Evolutionary conservation across 108 stramenopile species (phyloP).

Genomic region (Thalassiosira profunda): DNA sequence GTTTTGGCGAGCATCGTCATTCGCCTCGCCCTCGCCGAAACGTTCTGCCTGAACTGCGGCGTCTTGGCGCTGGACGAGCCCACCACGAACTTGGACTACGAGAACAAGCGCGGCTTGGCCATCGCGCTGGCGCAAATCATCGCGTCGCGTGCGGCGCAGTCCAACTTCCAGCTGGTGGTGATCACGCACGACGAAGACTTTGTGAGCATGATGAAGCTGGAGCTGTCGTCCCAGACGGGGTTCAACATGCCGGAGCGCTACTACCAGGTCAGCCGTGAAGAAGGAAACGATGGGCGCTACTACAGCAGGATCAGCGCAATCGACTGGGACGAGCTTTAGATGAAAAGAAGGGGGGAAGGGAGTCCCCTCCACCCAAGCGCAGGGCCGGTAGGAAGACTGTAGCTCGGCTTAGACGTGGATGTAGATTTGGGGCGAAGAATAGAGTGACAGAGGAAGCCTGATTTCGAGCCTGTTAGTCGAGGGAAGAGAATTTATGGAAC

Average conservation of each 20-base stretch:
- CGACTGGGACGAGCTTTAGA: constrained; percentile 80
- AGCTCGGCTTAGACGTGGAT: too few species aligned
- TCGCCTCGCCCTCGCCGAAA: constrained; percentile 98
- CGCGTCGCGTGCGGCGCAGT: constrained; percentile 84
- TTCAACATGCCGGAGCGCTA: constrained; percentile 97
- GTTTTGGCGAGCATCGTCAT: constrained; percentile 98
- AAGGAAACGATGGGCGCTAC: constrained; percentile 76
- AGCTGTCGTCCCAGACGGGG: constrained; percentile 82
- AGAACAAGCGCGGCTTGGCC: constrained; percentile 95
- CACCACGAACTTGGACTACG: constrained; percentile 95
- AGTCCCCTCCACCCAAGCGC: too few species aligned
- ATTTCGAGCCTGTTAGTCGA: too few species aligned
- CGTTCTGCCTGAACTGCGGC: constrained; percentile 97
- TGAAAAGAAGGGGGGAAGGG: too few species aligned
- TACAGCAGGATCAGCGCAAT: constrained; percentile 89
- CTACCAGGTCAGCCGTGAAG: constrained; percentile 92
- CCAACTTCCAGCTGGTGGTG: constrained; percentile 97
- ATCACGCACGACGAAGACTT: constrained; percentile 99
- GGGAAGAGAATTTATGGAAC: too few species aligned
- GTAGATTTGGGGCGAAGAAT: too few species aligned
- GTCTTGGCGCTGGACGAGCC: constrained; percentile 98
- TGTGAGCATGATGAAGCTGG: constrained; percentile 93
- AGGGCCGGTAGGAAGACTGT: too few species aligned
- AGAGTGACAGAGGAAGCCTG: too few species aligned
- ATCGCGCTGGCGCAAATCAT: constrained; percentile 96